Evolutionary conservation across 208 protist species (phyloP).

Genomic region (Endotrypanum monterogeii): DNA sequence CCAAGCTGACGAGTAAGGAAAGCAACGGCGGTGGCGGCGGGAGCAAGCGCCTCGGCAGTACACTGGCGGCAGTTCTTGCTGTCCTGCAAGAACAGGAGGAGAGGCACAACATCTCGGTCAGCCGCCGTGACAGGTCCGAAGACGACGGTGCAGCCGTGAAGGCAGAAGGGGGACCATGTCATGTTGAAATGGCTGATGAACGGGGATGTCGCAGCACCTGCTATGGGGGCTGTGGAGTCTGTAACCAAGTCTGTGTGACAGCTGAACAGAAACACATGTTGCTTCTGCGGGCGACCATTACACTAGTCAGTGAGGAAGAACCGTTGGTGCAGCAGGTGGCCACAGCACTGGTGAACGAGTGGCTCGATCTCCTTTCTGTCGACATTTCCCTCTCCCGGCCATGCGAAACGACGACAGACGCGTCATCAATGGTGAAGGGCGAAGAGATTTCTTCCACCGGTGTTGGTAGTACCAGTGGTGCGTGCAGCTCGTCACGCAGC

Average conservation of each 20-base stretch:
- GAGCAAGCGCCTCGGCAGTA: constrained; percentile 1
- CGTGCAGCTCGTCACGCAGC: neutral
- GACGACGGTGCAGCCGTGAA: neutral
- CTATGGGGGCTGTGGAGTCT: neutral
- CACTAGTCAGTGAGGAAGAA: constrained; percentile 48
- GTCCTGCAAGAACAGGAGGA: constrained; percentile 7
- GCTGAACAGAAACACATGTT: constrained; percentile 15
- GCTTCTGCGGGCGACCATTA: constrained; percentile 30
- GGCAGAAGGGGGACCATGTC: too few species aligned
- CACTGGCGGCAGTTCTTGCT: neutral
- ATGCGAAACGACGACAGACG: neutral
- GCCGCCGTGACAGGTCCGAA: neutral
- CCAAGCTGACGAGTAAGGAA: neutral
- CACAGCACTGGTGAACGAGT: constrained; percentile 47
- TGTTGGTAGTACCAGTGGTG: neutral
- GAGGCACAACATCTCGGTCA: neutral
- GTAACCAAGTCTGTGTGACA: neutral
- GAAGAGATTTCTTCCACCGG: neutral
- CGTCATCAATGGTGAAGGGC: neutral
- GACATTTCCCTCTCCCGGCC: neutral
- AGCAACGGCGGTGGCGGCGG: neutral
- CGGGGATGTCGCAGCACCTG: neutral
- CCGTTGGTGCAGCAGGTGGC: constrained; percentile 51
- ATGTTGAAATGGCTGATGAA: too few species aligned
- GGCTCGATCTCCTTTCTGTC: constrained; percentile 21